Evolutionary conservation across 257 asterid genomes (phyloP), one percentile per base, ranked within the genome.

Genomic region (Penstemon eatonii): DNA sequence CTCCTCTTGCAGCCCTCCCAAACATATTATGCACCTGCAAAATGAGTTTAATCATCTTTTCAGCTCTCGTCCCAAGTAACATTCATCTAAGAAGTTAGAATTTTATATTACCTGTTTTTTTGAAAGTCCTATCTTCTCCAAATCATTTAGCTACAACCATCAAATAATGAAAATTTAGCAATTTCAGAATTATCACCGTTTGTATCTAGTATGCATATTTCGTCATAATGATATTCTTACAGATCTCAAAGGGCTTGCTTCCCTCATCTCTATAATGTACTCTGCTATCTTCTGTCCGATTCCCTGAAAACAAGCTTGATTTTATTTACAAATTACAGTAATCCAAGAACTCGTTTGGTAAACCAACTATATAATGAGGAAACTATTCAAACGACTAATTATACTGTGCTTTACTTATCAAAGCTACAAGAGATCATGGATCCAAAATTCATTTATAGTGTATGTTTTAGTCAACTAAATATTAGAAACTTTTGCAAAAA

Each of bases 101-200:
- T n/a, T 38, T 53, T 19, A 25, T 43, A 13, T 58, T 80, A 89
- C 98, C 96, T 92, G 97, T 71, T 88, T 92, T 6, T 89, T 69
- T 25, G 98, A 83, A 64, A 90, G 86, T 19, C 98, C 97, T 4
- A 78, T 67, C 81, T 92, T 92, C 84, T 85, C 90, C 75, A 90
- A 65, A 74, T 92, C 98, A 42, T 66, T 73, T 4, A 90, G 79
- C 98, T 89, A 87, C 85, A 83, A 54, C 49, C 71, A 67, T 38
- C 8, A 69, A 8, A 19, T 12, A 38, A 36, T 0, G 50, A 15
- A 58, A 49, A 40, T 46, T 63, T 10, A 75, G 49, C 59, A 8
- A 11, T 42, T 40, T 61, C 8, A 45, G 2, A 2, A 37, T 8
- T n/a, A 45, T 5, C 4, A 19, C 3, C 7, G 8, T 0, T 3